Evolutionary conservation across 1,139 yeast genomes (phyloP).

Genomic region (Lodderomyces pseudojiufengensis): DNA sequence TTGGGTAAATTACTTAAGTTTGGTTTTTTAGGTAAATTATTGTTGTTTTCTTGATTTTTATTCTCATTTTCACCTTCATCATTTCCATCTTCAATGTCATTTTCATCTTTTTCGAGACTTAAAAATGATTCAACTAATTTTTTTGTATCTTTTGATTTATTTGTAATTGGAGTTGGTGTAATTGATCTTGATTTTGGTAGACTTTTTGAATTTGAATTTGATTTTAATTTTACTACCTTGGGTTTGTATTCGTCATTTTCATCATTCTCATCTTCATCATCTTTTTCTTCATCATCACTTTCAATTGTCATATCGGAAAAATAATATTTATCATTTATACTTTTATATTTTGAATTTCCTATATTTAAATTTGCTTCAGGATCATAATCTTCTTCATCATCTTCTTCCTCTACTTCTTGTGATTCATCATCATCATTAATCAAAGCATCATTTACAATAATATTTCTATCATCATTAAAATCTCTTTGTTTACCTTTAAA

Average conservation of each 20-base stretch:
- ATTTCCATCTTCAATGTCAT: slow-evolving; percentile 13
- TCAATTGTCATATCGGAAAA: slow-evolving; percentile 44
- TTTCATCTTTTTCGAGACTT: slow-evolving; percentile 22
- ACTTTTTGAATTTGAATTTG: neutral
- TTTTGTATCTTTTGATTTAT: slow-evolving; percentile 17
- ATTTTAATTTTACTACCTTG: neutral
- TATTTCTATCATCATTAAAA: slow-evolving; percentile 70
- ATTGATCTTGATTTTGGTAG: too few relatives aligned
- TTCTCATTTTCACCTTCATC: slow-evolving; percentile 10
- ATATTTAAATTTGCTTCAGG: slow-evolving; percentile 43
- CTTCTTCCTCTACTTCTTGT: slow-evolving; percentile 28
- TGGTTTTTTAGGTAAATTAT: slow-evolving; percentile 13
- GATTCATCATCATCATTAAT: slow-evolving; percentile 25
- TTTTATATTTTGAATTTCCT: slow-evolving; percentile 22
- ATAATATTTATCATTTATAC: slow-evolving; percentile 23
- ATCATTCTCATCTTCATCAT: slow-evolving; percentile 6
- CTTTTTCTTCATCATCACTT: slow-evolving; percentile 26
- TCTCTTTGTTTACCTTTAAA: slow-evolving; percentile 75
- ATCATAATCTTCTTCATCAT: slow-evolving; percentile 38
- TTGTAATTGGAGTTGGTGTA: slow-evolving; percentile 12
- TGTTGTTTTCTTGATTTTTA: slow-evolving; percentile 15
- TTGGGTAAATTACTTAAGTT: slow-evolving; percentile 8
- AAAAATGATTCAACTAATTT: slow-evolving; percentile 24
- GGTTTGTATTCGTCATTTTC: slow-evolving; percentile 10
- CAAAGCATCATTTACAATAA: slow-evolving; percentile 61